Conservation (phyloP, 805 yeast species). For the Saccharomycopsis javanensis region DNA sequence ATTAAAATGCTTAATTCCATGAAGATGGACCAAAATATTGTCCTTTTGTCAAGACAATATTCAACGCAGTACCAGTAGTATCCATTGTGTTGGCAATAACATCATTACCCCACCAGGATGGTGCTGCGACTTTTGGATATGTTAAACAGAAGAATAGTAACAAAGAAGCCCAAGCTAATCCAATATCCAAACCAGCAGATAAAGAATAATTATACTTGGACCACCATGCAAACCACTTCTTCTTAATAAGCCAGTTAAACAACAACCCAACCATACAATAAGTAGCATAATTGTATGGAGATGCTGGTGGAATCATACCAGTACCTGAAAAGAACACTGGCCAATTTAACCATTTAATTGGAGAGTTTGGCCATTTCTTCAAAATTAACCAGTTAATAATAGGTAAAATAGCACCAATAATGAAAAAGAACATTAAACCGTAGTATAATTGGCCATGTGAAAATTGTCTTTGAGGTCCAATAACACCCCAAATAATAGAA, state of each 20-base stretch:
- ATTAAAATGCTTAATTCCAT: constrained; percentile 42
- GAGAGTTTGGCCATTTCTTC: constrained; percentile 32
- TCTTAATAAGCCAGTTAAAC: constrained; percentile 49
- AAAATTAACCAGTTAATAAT: constrained; percentile 31
- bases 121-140: constrained; percentile 31
- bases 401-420: constrained; percentile 44
- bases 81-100: constrained; percentile 35
- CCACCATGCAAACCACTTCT: constrained; percentile 61
- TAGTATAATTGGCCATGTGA: constrained; percentile 40
- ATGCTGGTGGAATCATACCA: constrained; percentile 58
- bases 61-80: constrained; percentile 26
- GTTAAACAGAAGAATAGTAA: constrained; percentile 45
- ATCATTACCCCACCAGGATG: constrained; percentile 61
- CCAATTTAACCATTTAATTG: constrained; percentile 43
- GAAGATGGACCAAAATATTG: constrained; percentile 38
- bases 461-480: constrained; percentile 56
- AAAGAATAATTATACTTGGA: constrained; percentile 62
- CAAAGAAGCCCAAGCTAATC: constrained; percentile 54
- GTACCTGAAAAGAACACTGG: constrained; percentile 49
- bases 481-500: constrained; percentile 53
- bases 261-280: constrained; percentile 45
- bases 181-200: constrained; percentile 58
- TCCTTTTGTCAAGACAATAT: constrained; percentile 30
- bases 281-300: constrained; percentile 51
- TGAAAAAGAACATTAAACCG: constrained; percentile 47